Evolutionary conservation across 495 filamentous ascomycete species (phyloP).

Genomic region (Penicillium daleae): DNA sequence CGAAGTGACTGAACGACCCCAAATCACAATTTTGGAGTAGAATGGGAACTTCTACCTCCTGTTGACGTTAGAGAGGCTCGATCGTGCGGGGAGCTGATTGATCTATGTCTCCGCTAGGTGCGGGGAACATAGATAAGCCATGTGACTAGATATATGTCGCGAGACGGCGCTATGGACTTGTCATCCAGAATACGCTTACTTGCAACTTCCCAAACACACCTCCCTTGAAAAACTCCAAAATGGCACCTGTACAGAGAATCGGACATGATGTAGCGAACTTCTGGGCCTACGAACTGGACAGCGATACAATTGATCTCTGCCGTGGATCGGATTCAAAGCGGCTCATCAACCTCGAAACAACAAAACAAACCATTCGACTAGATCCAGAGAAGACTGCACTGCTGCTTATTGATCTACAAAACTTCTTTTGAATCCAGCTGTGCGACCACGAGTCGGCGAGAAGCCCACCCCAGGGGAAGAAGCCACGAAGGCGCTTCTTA

Average conservation of each 20-base stretch:
- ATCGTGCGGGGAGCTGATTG: too few relatives aligned
- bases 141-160: too few relatives aligned
- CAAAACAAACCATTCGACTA: constrained; percentile 33
- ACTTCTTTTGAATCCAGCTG: constrained; percentile 57
- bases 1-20: too few relatives aligned
- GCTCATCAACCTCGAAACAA: constrained; percentile 24
- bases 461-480: constrained; percentile 27
- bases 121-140: too few relatives aligned
- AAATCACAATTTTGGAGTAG: too few relatives aligned
- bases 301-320: constrained; percentile 16
- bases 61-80: too few relatives aligned
- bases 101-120: too few relatives aligned
- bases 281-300: constrained; percentile 17
- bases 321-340: constrained; percentile 1
- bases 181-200: not conserved
- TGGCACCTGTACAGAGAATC: constrained; percentile 1
- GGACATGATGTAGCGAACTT: constrained; percentile 9
- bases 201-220: not conserved
- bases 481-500: constrained; percentile 25
- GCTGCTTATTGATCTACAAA: constrained; percentile 65
- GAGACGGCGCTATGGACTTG: too few relatives aligned
- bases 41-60: too few relatives aligned
- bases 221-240: not conserved
- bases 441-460: constrained; percentile 34
- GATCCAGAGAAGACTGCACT: constrained; percentile 51